Conservation (phyloP, 2,329 filamentous ascomycete species). For the Rutstroemia sp. region DNA sequence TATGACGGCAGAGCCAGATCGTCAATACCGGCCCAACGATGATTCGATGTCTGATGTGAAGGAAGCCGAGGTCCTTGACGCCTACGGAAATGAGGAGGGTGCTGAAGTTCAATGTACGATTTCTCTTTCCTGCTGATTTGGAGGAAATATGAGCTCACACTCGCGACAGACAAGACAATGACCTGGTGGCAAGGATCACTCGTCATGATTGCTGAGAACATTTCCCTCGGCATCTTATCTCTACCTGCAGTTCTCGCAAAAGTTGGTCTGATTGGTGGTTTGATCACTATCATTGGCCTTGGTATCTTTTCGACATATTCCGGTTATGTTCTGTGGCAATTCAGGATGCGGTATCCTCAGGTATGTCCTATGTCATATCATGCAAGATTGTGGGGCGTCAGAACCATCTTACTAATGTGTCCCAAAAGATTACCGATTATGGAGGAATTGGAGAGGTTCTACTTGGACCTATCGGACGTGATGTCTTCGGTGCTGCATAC, state of each 20-base stretch:
- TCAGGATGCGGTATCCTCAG: constrained; percentile 45
- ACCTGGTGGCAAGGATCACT: constrained; percentile 10
- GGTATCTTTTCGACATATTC: constrained; percentile 52
- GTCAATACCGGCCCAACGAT: constrained; percentile 1
- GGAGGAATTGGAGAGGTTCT: constrained; percentile 50
- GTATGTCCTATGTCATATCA: constrained; percentile 25
- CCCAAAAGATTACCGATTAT: constrained; percentile 33
- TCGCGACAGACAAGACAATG: constrained; percentile 6
- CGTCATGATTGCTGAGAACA: constrained; percentile 11
- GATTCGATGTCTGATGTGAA: constrained; percentile 13
- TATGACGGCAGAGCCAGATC: neutral
- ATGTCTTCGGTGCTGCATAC: constrained; percentile 43
- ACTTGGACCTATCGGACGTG: constrained; percentile 34
- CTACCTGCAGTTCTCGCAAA: constrained; percentile 9
- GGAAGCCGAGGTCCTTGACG: constrained; percentile 11
- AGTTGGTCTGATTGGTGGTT: constrained; percentile 11
- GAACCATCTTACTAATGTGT: too few relatives aligned
- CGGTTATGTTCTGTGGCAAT: constrained; percentile 52
- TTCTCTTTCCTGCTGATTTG: neutral
- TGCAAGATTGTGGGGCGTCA: too few relatives aligned
- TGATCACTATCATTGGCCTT: constrained; percentile 45
- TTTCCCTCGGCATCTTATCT: constrained; percentile 12
- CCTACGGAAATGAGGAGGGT: constrained; percentile 15
- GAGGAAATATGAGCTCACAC: neutral
- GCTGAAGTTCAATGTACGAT: constrained; percentile 13